Evolutionary conservation across 306 rosid genomes (phyloP).

Genomic region (Cucumis hystrix): DNA sequence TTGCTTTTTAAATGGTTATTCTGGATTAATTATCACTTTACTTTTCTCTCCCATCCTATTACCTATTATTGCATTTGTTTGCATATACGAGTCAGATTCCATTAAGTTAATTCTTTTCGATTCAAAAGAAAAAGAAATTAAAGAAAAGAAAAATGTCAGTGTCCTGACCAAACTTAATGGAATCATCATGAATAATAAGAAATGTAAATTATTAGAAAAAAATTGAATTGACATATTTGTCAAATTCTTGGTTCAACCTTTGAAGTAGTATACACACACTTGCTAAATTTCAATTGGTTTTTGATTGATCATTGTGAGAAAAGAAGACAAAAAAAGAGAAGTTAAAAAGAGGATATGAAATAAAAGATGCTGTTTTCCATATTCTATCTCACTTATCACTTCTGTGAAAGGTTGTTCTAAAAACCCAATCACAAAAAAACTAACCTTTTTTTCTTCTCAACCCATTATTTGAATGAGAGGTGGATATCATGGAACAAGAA

Average conservation of each 20-base stretch:
- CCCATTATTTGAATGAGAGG: background rate
- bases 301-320: background rate
- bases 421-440: background rate
- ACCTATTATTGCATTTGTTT: background rate
- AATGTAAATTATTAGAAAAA: background rate
- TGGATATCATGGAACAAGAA: background rate
- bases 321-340: background rate
- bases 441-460: background rate
- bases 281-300: background rate
- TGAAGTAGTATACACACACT: background rate
- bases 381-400: slow-evolving; percentile 2
- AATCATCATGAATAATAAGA: background rate
- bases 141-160: background rate
- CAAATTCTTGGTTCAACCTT: background rate
- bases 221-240: background rate
- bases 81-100: slow-evolving; percentile 4
- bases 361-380: background rate
- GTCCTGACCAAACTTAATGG: slow-evolving; percentile 1
- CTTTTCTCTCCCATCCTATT: background rate
- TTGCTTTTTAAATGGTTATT: background rate
- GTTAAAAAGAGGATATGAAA: background rate
- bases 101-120: background rate
- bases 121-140: background rate
- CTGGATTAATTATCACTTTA: background rate
- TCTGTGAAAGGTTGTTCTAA: background rate